Conservation (phyloP, 805 yeast genomes). For the Candida ovalis region DNA sequence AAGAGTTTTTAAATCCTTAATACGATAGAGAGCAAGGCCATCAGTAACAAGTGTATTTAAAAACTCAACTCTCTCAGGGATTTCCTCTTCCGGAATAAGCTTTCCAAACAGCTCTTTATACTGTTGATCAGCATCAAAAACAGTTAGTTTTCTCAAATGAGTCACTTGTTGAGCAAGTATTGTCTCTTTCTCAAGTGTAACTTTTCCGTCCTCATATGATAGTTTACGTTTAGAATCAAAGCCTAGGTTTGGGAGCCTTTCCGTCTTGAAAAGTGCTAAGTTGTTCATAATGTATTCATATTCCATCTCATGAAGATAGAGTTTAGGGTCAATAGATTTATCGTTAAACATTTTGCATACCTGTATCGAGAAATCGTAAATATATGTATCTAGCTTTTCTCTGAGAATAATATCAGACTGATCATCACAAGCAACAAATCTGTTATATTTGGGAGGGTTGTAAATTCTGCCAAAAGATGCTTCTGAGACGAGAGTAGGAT, state of each 20-base stretch:
- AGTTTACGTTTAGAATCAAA: not conserved
- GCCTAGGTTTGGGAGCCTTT: conserved; percentile 13
- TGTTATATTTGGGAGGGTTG: conserved; percentile 8
- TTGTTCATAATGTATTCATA: conserved; percentile 20
- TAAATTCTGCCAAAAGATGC: not conserved
- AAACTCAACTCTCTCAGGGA: conserved; percentile 12
- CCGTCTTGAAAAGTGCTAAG: conserved; percentile 6
- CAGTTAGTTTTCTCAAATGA: conserved; percentile 8
- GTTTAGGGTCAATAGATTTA: conserved; percentile 7
- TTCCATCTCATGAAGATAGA: conserved; percentile 25
- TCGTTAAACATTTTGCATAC: conserved; percentile 16
- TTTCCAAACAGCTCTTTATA: conserved; percentile 15
- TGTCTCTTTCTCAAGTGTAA: not conserved
- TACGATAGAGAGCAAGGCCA: conserved; percentile 16
- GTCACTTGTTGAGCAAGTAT: not conserved
- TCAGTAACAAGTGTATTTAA: conserved; percentile 24
- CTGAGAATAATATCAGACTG: not conserved
- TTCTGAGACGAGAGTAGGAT: conserved; percentile 1
- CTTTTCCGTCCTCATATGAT: not conserved
- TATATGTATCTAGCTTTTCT: conserved; percentile 12
- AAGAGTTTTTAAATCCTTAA: not conserved
- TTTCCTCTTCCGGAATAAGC: conserved; percentile 14
- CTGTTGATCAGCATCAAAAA: conserved; percentile 16
- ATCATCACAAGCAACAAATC: conserved; percentile 6
- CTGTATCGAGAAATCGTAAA: conserved; percentile 19